These are phyloP conservation scores for Neophaeococcomyces mojaviensis DNA, from an alignment of 2,329 filamentous ascomycete species.

Conservation along the genomic window DNA sequence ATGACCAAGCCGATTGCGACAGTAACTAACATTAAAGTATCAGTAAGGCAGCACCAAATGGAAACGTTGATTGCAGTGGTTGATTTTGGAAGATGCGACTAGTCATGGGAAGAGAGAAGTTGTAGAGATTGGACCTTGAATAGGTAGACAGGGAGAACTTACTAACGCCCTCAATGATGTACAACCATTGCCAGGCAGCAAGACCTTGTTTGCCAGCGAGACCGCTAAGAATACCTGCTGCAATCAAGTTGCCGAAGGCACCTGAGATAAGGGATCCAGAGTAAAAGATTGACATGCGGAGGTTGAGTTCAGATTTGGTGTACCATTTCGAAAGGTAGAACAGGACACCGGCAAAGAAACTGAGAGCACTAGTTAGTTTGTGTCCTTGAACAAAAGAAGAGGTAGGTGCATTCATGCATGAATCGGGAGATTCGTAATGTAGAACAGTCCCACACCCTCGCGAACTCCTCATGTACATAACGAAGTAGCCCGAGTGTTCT, in stretches of 20 bases:
- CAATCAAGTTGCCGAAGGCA: slow-evolving; percentile 49
- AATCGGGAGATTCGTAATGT: no score
- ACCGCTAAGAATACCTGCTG: slow-evolving; percentile 41
- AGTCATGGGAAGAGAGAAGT: no score
- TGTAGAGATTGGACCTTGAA: no score
- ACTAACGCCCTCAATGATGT: slow-evolving; percentile 31
- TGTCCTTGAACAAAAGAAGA: no score
- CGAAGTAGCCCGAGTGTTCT: no score
- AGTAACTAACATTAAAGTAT: slow-evolving; percentile 22
- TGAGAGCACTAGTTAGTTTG: no score
- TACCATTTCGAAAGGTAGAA: slow-evolving; percentile 48
- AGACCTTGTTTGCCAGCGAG: slow-evolving; percentile 30
- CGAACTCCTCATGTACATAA: no score
- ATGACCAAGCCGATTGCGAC: slow-evolving; percentile 29
- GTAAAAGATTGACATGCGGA: slow-evolving; percentile 47
- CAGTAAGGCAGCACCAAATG: slow-evolving; percentile 11
- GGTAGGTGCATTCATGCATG: no score
- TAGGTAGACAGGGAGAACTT: no score
- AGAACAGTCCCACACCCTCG: no score
- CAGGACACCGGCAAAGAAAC: slow-evolving; percentile 39
- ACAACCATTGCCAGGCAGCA: slow-evolving; percentile 35
- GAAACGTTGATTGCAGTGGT: no score
- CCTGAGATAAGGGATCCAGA: slow-evolving; percentile 43
- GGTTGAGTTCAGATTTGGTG: slow-evolving; percentile 40
- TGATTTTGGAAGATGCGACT: no score